Base-by-base conservation (phyloP, 2,329 filamentous ascomycete genomes). In the Xylariaceae sp. region DNA sequence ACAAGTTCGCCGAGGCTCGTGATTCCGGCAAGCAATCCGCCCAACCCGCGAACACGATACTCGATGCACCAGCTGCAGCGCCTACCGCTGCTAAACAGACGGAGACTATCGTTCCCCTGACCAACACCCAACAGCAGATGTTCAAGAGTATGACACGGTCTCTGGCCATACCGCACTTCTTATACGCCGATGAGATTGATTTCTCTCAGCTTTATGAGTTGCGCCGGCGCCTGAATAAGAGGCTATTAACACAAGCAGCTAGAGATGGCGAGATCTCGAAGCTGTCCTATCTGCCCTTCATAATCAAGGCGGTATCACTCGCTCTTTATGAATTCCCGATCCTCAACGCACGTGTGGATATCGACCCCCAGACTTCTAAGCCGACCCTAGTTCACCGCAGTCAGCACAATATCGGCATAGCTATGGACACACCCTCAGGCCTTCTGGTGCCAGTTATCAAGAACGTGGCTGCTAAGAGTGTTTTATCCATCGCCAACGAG, bases 91-190 rank as follows among this genome's bases (percentile, higher is more conserved):
- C 73, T 11, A 77, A 80, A 1, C 76, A 77, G 51, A 77, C 77
- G 56, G 94, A 97, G 74, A 88, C 86, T 7, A 75, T 80, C 1
- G 80, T 88, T 37, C 78, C 83, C 59, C 79, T 99, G 62, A 90
- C 90, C 10, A 87, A 87, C 44, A 88, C 90, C 11, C 93, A 97
- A 76, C 81, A 84, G 44, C 88, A 91, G 71, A 99, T 99, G 94
- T 97, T 96, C 85, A 97, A 95, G 78, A 83, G 87, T 61, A 99
- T 99, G 94, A 97, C 93, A 11, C 86, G 86, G 60, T 97, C 93
- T 2, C 82, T 99, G 64, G 84, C 76, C 54, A 97, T 97, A 68
- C 94, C 94, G 0, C 94, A 97, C 75, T 97, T 99, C 76, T 84
- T 97, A 62, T 99, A 96, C 77, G 88, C 91, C 45, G 92, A 96